phyloP scores from a whole-genome alignment of 805 yeast genomes.

The Scheffersomyces coipomensis region DNA sequence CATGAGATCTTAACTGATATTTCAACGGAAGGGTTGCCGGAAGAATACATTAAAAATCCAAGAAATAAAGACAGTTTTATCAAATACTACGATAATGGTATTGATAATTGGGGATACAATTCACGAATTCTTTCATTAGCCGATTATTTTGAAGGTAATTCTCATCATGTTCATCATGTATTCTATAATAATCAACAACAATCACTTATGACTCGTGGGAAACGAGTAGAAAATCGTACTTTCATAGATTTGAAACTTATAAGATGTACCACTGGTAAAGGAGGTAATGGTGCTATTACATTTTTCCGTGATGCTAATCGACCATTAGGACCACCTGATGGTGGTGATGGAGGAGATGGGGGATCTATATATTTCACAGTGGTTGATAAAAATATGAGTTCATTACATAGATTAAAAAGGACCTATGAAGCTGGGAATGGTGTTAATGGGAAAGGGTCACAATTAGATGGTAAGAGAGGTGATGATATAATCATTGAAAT shows the following conservation, averaged over 20 bases:
- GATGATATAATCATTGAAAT: constrained; percentile 76
- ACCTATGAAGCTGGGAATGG: constrained; percentile 76
- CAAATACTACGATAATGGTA: not conserved
- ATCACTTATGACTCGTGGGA: constrained; percentile 21
- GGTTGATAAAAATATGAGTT: constrained; percentile 57
- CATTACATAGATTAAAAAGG: constrained; percentile 67
- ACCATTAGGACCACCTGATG: constrained; percentile 92
- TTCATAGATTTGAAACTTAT: constrained; percentile 66
- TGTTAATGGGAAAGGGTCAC: constrained; percentile 65
- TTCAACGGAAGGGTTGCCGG: no score
- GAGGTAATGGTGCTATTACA: constrained; percentile 87
- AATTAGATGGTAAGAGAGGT: constrained; percentile 85
- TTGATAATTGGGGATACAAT: not conserved
- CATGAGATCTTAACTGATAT: no score
- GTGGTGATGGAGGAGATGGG: constrained; percentile 98
- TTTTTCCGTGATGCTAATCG: constrained; percentile 84
- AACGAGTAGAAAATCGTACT: constrained; percentile 34
- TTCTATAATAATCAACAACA: constrained; percentile 5
- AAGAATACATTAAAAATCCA: no score
- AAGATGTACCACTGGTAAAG: constrained; percentile 70
- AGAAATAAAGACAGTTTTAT: no score
- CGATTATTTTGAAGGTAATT: constrained; percentile 41
- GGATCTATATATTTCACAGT: constrained; percentile 87
- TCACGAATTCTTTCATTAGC: constrained; percentile 16
- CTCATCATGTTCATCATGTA: constrained; percentile 38